phyloP scores from a whole-genome alignment of 345 rosid genomes.

The Triadica sebifera region DNA sequence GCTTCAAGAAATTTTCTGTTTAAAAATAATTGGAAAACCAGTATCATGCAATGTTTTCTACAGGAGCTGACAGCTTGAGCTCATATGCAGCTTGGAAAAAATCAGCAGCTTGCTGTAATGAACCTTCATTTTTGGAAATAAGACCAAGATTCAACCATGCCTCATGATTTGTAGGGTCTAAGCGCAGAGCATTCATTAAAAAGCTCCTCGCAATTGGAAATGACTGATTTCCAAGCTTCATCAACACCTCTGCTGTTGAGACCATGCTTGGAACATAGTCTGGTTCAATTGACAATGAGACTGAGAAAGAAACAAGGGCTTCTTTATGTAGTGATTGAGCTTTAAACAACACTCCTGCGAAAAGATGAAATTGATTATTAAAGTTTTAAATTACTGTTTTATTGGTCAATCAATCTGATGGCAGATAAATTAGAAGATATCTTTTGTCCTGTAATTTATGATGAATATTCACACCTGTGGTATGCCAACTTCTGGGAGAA shows the following conservation, averaged over 20 bases:
- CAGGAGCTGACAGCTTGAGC: constrained; percentile 70
- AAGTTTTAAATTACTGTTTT: neutral
- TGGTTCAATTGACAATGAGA: constrained; percentile 71
- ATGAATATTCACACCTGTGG: constrained; percentile 48
- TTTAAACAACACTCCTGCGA: constrained; percentile 64
- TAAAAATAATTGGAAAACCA: neutral
- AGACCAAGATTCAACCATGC: constrained; percentile 85
- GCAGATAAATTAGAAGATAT: neutral
- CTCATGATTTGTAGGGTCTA: constrained; percentile 72
- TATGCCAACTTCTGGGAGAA: constrained; percentile 80
- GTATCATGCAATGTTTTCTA: constrained; percentile 46
- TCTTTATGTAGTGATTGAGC: constrained; percentile 67
- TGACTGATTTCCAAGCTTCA: constrained; percentile 53
- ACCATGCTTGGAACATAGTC: constrained; percentile 79
- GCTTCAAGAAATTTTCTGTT: constrained; percentile 9
- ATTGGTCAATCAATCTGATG: neutral
- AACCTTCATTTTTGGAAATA: constrained; percentile 80
- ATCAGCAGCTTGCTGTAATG: constrained; percentile 73
- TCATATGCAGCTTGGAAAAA: constrained; percentile 92
- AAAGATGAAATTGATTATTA: neutral
- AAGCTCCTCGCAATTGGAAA: constrained; percentile 75
- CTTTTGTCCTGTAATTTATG: neutral
- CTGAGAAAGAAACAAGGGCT: constrained; percentile 65
- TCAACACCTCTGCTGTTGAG: constrained; percentile 67
- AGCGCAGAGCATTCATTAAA: constrained; percentile 72